Evolutionary conservation across 164 flowering plant genomes (phyloP).

Genomic region (Protea cynaroides): DNA sequence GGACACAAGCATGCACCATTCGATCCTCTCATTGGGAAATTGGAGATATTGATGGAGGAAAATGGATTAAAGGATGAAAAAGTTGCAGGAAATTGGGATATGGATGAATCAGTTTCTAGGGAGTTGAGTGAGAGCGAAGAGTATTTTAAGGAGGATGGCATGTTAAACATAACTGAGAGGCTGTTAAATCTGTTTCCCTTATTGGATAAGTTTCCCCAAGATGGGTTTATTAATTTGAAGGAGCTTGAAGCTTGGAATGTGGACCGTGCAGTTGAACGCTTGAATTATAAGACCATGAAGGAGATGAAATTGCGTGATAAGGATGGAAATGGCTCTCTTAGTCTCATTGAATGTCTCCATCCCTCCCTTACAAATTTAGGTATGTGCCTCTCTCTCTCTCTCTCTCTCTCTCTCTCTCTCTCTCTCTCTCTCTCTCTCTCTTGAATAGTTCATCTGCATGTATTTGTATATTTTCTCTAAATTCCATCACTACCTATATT

Average conservation of each 20-base stretch:
- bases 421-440: background rate
- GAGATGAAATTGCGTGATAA: conserved; percentile 35
- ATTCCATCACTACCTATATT: too few relatives aligned
- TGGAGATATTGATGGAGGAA: conserved; percentile 15
- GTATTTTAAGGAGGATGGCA: conserved; percentile 17
- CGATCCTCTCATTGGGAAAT: conserved; percentile 38
- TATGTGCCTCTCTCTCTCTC: conserved; percentile 11
- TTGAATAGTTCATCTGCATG: too few relatives aligned
- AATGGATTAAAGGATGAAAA: background rate
- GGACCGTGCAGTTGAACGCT: conserved; percentile 29
- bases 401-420: too few relatives aligned
- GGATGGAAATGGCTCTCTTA: conserved; percentile 35
- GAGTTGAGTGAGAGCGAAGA: conserved; percentile 20
- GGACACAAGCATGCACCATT: conserved; percentile 29
- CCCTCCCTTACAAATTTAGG: conserved; percentile 36
- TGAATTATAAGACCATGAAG: conserved; percentile 27
- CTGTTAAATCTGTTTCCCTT: conserved; percentile 46
- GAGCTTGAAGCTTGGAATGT: conserved; percentile 52
- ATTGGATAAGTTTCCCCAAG: conserved; percentile 40
- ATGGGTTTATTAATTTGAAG: conserved; percentile 31
- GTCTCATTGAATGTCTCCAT: conserved; percentile 43
- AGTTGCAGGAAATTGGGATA: background rate
- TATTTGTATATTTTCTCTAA: background rate
- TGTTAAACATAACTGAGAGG: conserved; percentile 42
- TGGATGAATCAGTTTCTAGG: conserved; percentile 2